Conservation (phyloP, 2,329 filamentous ascomycete species). For the Onygenales sp. region DNA sequence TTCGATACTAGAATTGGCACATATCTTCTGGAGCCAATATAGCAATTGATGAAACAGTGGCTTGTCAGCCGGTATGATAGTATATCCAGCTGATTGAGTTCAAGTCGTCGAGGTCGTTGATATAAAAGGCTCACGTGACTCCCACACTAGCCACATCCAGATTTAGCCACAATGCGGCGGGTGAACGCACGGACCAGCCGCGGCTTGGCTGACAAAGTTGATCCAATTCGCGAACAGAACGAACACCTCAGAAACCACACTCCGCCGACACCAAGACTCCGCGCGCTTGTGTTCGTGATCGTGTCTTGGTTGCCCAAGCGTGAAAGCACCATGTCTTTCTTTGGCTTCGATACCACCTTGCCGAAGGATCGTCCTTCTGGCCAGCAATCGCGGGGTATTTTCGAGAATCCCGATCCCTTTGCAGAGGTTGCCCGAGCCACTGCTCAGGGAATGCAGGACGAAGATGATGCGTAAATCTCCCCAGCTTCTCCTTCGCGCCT, state of each 20-base stretch:
- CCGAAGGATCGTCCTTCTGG: constrained; percentile 58
- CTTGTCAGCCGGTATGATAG: too few relatives aligned
- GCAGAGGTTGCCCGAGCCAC: constrained; percentile 60
- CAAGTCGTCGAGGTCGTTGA: too few relatives aligned
- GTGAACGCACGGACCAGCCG: not conserved
- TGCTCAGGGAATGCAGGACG: constrained; percentile 35
- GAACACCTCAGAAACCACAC: not conserved
- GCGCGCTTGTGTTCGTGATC: not conserved
- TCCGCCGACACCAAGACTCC: not conserved
- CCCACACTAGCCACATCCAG: too few relatives aligned
- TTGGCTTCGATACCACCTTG: constrained; percentile 69
- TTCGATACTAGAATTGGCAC: too few relatives aligned
- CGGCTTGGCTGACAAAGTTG: not conserved
- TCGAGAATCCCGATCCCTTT: constrained; percentile 84
- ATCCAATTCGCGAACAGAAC: not conserved
- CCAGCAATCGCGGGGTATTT: constrained; percentile 59
- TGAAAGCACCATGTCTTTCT: constrained; percentile 66
- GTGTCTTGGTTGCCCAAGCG: not conserved
- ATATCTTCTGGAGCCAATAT: too few relatives aligned
- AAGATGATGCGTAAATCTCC: constrained; percentile 50
- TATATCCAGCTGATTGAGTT: too few relatives aligned
- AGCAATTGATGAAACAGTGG: too few relatives aligned
- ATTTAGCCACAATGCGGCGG: too few relatives aligned
- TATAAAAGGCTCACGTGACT: too few relatives aligned
- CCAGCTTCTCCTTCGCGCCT: constrained; percentile 29